Evolutionary conservation across 768 basidiomycete genomes (phyloP).

Genomic region (Tylopilus vinaceipallidus): DNA sequence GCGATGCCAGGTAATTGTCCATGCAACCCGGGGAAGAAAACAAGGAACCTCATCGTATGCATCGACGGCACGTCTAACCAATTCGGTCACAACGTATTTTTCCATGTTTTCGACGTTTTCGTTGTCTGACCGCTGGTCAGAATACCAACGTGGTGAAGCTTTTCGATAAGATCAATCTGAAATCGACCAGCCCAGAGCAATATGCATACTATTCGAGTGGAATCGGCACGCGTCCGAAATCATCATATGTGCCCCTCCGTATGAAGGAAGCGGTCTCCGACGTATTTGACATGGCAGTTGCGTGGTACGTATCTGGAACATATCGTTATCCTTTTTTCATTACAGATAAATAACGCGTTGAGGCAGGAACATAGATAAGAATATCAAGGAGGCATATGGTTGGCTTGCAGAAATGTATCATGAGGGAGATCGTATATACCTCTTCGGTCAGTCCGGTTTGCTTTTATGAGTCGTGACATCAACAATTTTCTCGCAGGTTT

Average conservation of each 20-base stretch:
- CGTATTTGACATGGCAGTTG: conserved; percentile 8
- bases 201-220: conserved; percentile 35
- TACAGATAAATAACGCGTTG: not conserved
- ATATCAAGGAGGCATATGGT: not conserved
- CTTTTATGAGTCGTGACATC: too few relatives aligned
- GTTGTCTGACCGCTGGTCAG: too few relatives aligned
- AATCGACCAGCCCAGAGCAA: conserved; percentile 17
- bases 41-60: too few relatives aligned
- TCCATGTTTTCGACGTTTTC: too few relatives aligned
- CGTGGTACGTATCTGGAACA: not conserved
- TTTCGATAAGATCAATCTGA: conserved; percentile 14
- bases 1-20: too few relatives aligned
- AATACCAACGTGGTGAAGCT: too few relatives aligned
- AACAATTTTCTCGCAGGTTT: not conserved
- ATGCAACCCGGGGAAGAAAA: too few relatives aligned
- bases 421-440: not conserved
- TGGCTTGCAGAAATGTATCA: not conserved
- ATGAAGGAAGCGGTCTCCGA: conserved; percentile 7
- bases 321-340: not conserved
- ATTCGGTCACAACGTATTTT: too few relatives aligned
- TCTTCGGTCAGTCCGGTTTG: not conserved
- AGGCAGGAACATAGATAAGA: not conserved
- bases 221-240: conserved; percentile 31
- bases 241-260: conserved; percentile 16
- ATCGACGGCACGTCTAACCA: too few relatives aligned